phyloP scores from a whole-genome alignment of 345 rosid species.

The Populus euphratica region DNA sequence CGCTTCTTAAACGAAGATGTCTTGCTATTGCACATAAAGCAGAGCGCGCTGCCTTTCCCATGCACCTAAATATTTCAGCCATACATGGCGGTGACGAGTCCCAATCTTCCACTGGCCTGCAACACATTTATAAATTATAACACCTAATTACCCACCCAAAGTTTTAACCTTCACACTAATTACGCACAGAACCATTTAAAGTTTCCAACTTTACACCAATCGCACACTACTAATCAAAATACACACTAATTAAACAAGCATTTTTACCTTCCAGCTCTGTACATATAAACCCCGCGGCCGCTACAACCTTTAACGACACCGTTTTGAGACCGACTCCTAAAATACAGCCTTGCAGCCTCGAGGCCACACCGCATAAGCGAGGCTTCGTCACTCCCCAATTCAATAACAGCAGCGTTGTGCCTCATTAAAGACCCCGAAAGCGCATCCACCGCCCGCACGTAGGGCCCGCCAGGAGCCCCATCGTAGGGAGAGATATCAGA shows the following conservation, averaged over 20 bases:
- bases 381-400: slow-evolving; percentile 65
- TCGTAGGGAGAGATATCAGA: slow-evolving; percentile 69
- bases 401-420: slow-evolving; percentile 82
- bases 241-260: background rate
- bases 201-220: background rate
- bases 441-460: slow-evolving; percentile 73
- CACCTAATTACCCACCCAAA: background rate
- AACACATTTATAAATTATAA: slow-evolving; percentile 14
- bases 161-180: background rate
- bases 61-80: slow-evolving; percentile 81
- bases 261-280: slow-evolving; percentile 83
- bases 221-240: background rate
- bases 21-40: slow-evolving; percentile 80
- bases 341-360: slow-evolving; percentile 74
- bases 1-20: slow-evolving; percentile 93
- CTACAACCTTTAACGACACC: slow-evolving; percentile 30
- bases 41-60: slow-evolving; percentile 97
- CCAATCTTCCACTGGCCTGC: slow-evolving; percentile 80
- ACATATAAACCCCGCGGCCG: slow-evolving; percentile 66
- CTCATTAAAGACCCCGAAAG: slow-evolving; percentile 75
- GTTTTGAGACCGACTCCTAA: slow-evolving; percentile 48
- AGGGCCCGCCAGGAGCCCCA: slow-evolving; percentile 65
- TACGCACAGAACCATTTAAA: background rate
- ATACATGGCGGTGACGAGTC: slow-evolving; percentile 95
- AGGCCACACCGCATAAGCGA: slow-evolving; percentile 77